These are phyloP conservation scores for Paraurostyla sp. DNA, from an alignment of 73 alveolate genomes.

Conservation along the genomic window DNA sequence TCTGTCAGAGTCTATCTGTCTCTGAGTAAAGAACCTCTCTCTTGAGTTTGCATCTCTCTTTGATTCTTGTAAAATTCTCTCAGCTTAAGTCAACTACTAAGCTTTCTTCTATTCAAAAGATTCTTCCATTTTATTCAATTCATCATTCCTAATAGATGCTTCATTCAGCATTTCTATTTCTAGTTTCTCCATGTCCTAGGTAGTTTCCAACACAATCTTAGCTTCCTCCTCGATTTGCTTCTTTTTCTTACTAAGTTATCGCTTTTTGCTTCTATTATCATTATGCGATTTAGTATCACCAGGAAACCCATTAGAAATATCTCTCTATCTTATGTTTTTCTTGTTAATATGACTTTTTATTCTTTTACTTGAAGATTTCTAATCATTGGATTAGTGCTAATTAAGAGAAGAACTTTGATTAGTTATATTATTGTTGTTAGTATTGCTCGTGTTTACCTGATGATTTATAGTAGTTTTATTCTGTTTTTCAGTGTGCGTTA, in stretches of 20 bases:
- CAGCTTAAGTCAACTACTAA: neutral
- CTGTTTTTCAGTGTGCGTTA: neutral
- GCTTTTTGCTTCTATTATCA: neutral
- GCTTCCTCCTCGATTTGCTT: neutral
- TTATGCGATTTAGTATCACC: neutral
- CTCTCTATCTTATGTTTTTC: neutral
- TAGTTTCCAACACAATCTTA: neutral
- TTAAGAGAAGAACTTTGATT: too few relatives aligned
- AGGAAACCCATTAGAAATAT: neutral
- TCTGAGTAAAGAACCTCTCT: slow-evolving; percentile 17
- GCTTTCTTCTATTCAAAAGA: slow-evolving; percentile 6
- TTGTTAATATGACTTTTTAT: neutral
- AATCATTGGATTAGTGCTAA: too few relatives aligned
- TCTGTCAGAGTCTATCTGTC: neutral
- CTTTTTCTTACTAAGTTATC: neutral
- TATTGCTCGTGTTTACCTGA: neutral
- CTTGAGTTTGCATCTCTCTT: slow-evolving; percentile 20
- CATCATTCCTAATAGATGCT: neutral
- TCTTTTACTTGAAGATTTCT: neutral
- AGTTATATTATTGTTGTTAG: too few relatives aligned
- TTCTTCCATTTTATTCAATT: neutral
- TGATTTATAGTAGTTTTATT: neutral
- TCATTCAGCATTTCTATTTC: slow-evolving; percentile 22
- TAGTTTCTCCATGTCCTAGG: neutral
- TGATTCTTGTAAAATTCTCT: slow-evolving; percentile 5